These are phyloP conservation scores for Solanum hybrid DNA, from an alignment of 305 asterid genomes.

Conservation along the genomic window DNA sequence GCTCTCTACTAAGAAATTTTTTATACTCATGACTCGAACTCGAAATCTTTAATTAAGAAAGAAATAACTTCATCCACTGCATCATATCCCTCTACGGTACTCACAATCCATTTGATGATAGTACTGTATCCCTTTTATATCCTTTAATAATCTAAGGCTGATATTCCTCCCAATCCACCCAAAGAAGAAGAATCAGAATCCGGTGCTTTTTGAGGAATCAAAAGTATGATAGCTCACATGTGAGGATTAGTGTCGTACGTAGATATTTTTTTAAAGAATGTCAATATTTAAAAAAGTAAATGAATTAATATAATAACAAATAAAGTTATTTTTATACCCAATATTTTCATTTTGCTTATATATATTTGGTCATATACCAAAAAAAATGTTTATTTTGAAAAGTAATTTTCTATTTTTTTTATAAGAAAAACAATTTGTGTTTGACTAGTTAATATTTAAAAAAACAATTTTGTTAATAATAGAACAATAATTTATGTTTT, in stretches of 20 bases:
- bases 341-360: neutral
- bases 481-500: neutral
- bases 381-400: neutral
- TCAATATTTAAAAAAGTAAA: neutral
- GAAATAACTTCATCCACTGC: neutral
- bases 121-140: neutral
- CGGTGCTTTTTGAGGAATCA: neutral
- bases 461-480: too few species aligned
- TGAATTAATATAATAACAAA: neutral
- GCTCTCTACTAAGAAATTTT: too few species aligned
- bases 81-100: neutral
- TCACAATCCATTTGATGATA: neutral
- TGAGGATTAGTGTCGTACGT: neutral
- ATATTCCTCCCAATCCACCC: conserved; percentile 3
- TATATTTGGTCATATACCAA: neutral
- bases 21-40: neutral
- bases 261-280: neutral
- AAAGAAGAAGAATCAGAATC: neutral
- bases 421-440: neutral
- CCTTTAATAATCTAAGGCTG: conserved; percentile 26
- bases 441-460: neutral
- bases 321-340: neutral
- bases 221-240: conserved; percentile 4
- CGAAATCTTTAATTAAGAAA: neutral
- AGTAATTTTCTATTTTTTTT: neutral